Base-by-base conservation (phyloP, 2,329 filamentous ascomycete species). In the Xylariaceae sp. region DNA sequence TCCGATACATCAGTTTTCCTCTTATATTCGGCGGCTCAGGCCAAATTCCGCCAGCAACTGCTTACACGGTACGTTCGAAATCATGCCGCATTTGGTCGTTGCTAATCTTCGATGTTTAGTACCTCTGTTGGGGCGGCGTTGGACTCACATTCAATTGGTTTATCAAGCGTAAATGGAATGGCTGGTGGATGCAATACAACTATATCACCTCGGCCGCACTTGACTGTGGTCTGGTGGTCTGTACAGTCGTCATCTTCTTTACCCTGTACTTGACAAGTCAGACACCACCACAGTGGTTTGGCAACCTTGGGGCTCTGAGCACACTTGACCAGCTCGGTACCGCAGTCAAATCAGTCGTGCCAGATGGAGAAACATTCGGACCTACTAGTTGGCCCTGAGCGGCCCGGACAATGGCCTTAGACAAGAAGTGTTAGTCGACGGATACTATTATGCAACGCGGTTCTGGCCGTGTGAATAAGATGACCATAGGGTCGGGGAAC, bases 111-210 rank as follows among this genome's bases (percentile, higher is more conserved):
- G n/a, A n/a, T n/a, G n/a, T n/a, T n/a, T n/a, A n/a, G 7, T 89
- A 87, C 56, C 75, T 85, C 34, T 77, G 77, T 55, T 88, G 85
- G 85, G 83, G 78, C 3, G 59, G 79, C 19, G 78, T 85, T 6
- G 85, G 85, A 8, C 73, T 76, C 36, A 49, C 82, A 28, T 88
- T 88, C 67, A 86, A 87, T 63, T 83, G 75, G 53, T 79, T 72
- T 52, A 76, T 88, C 57, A 77, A 78, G 57, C 72, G 80, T 43
- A 73, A 76, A 47, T 83, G 75, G 64, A 76, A 73, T 3, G 83
- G 81, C 26, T 88, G 84, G 85, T 89, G 85, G 85, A 68, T 84
- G 61, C 79, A 83, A 61, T 89, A 87, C 67, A 88, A 89, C 67
- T 89, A 88, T 60, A 73, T 87, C 55, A 79, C 82, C 0, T 86